Conservation (phyloP, 1,284 basidiomycete species). For the Malassezia globosa region DNA sequence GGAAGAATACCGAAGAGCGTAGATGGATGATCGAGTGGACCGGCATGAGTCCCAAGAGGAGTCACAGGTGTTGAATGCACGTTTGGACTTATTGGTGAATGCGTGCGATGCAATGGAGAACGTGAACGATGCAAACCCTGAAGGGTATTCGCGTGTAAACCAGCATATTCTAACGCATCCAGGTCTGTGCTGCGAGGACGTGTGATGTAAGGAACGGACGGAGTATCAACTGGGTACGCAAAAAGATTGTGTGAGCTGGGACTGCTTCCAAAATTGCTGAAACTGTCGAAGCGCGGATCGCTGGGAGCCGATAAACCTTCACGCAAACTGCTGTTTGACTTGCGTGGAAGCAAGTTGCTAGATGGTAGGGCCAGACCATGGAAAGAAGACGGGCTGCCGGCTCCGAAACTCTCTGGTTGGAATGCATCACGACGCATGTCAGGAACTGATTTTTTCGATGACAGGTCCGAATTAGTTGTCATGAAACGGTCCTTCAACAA, state of each 20-base stretch:
- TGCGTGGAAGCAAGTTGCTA: slow-evolving; percentile 11
- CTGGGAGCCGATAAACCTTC: slow-evolving; percentile 47
- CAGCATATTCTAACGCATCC: neutral
- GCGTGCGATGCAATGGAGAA: slow-evolving; percentile 3
- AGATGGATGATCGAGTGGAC: slow-evolving; percentile 3
- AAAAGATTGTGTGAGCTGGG: slow-evolving; percentile 23
- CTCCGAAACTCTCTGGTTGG: neutral
- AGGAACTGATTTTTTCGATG: slow-evolving; percentile 42
- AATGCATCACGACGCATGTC: slow-evolving; percentile 34
- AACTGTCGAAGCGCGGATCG: slow-evolving; percentile 24
- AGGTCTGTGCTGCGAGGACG: slow-evolving; percentile 11
- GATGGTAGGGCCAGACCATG: neutral
- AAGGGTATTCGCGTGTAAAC: neutral
- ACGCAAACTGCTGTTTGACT: slow-evolving; percentile 29
- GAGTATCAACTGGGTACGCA: slow-evolving; percentile 33
- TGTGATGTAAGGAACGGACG: slow-evolving; percentile 26
- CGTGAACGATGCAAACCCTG: neutral
- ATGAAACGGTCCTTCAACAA: neutral
- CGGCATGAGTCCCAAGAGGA: slow-evolving; percentile 1
- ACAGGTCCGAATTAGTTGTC: slow-evolving; percentile 15
- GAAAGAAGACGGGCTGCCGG: neutral
- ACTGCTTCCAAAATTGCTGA: slow-evolving; percentile 16
- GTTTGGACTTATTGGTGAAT: neutral
- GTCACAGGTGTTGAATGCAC: neutral
- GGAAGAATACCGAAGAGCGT: neutral